Conservation (phyloP, 305 asterid genomes). For the Fraxinus sp. region DNA sequence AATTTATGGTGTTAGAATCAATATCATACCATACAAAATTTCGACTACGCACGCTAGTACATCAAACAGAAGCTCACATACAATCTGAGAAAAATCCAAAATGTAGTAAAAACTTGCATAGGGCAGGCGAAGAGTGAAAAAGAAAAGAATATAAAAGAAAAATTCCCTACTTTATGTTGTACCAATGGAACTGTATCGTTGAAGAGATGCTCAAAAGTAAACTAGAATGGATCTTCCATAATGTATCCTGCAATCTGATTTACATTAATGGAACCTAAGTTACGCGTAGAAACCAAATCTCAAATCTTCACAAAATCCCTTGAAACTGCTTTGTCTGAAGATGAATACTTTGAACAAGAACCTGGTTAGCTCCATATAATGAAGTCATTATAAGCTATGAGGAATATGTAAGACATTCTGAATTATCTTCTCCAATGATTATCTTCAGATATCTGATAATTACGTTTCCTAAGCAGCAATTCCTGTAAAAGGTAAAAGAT, state of each 20-base stretch:
- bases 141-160: slow-evolving; percentile 21
- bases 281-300: slow-evolving; percentile 30
- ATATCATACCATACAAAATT: background rate
- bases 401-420: slow-evolving; percentile 35
- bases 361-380: slow-evolving; percentile 51
- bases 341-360: slow-evolving; percentile 45
- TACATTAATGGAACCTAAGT: slow-evolving; percentile 36
- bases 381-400: slow-evolving; percentile 46
- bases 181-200: slow-evolving; percentile 29
- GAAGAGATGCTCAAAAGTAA: slow-evolving; percentile 30
- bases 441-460: slow-evolving; percentile 41
- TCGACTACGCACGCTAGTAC: slow-evolving; percentile 28
- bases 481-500: slow-evolving; percentile 38
- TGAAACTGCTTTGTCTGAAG: slow-evolving; percentile 36
- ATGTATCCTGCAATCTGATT: slow-evolving; percentile 38
- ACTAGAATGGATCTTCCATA: slow-evolving; percentile 30
- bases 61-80: slow-evolving; percentile 36
- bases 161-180: slow-evolving; percentile 31
- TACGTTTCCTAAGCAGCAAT: slow-evolving; percentile 49
- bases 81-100: slow-evolving; percentile 30
- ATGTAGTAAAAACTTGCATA: slow-evolving; percentile 26
- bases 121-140: slow-evolving; percentile 13
- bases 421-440: slow-evolving; percentile 50
- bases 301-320: slow-evolving; percentile 39
- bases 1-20: background rate